Base-by-base conservation (phyloP, 352 stramenopile genomes). In the Elongisporangium undulatum region DNA sequence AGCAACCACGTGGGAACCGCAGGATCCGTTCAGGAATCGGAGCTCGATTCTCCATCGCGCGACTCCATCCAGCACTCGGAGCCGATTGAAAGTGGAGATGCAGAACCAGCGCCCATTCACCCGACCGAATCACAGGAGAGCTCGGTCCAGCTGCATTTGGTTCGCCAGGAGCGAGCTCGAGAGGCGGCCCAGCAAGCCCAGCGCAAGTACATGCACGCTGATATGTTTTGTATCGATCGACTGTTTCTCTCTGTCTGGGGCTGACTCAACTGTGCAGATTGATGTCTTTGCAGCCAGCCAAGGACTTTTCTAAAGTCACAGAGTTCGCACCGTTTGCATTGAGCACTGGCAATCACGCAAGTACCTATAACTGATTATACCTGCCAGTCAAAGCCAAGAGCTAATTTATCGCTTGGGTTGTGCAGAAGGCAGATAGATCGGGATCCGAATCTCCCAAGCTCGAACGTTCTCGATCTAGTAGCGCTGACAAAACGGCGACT, bases 251-350 rank as follows among this genome's bases (percentile, higher is more conserved):
- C 19, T 39, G 3, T 7, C 20, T 38, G 17, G 17, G 7, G 41
- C 16, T 23, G 26, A 17, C 34, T 24, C 4, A 24, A 24, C 21
- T 49, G 41, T 57, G 55, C 59, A 83, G 74, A n/a, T 59, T 80
- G 24, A 56, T 22, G 34, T 62, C 69, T 6, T 56, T 55, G 6
- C 67, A 68, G 34, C 65, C 63, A 9, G 8, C 24, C 2, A 92
- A 92, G 56, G 79, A 92, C 39, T 92, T 81, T 49, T 71, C 65
- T 23, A 74, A 75, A 52, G 62, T 81, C 29, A 92, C 82, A 12
- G 53, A 64, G 13, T 52, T 75, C 10, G 74, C 70, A 34, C 79
- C 82, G 0, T 92, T 92, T 60, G 64, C 73, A 53, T 65, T 92
- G 41, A 92, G 82, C 53, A 65, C 71, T n/a, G 76, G 67, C 23